These are phyloP conservation scores for Dimargaris cristalligena DNA, from an alignment of 192 early-diverging fungal species.

Conservation along the genomic window DNA sequence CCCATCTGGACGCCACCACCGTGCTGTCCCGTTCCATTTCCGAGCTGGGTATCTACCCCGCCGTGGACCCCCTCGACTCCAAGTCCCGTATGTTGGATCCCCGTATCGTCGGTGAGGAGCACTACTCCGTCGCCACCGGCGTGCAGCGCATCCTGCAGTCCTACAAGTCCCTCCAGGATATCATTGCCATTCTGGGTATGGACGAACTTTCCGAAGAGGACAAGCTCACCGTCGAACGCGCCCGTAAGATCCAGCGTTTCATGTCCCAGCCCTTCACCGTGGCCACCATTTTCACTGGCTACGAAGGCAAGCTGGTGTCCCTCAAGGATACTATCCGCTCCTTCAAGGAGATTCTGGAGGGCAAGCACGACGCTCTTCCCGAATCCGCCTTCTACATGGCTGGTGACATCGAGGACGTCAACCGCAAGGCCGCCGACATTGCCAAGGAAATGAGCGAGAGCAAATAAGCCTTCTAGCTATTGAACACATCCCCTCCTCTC, in stretches of 20 bases:
- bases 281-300: constrained; percentile 95
- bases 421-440: constrained; percentile 73
- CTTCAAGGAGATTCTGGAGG: constrained; percentile 92
- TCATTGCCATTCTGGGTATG: constrained; percentile 99
- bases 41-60: constrained; percentile 99
- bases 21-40: constrained; percentile 97
- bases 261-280: constrained; percentile 97
- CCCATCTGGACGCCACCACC: constrained; percentile 98
- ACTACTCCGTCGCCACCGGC: constrained; percentile 85
- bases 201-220: constrained; percentile 98
- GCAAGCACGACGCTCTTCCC: constrained; percentile 89
- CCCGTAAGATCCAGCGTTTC: constrained; percentile 98
- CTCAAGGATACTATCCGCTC: constrained; percentile 90
- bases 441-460: constrained; percentile 37
- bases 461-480: neutral
- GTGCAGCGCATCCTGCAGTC: constrained; percentile 94
- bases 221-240: constrained; percentile 96
- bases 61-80: constrained; percentile 95
- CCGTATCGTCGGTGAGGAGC: constrained; percentile 86
- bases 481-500: no score
- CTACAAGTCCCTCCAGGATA: constrained; percentile 99
- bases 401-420: constrained; percentile 89
- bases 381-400: constrained; percentile 98
- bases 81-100: constrained; percentile 97
- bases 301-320: constrained; percentile 82